A percentile compares a stretch with the other conserved stretches of the same genome.
phyloP scores from a whole-genome alignment of 140 eudicot genomes.

The Stevia rebaudiana region DNA sequence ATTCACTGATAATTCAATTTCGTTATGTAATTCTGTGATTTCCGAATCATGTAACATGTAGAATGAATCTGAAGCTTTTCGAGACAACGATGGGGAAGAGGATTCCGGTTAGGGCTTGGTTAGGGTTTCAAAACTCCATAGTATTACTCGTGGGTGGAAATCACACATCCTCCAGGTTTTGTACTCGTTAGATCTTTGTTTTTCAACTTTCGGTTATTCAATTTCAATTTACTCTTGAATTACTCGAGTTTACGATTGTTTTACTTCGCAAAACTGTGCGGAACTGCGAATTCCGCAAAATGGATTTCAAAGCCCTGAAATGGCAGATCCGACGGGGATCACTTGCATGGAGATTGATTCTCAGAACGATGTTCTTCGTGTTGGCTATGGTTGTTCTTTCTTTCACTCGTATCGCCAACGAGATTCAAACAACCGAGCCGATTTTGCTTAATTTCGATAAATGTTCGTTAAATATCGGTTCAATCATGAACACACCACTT shows the following conservation, averaged over 20 bases:
- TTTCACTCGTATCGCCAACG: slow-evolving; percentile 50
- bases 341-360: slow-evolving; percentile 52
- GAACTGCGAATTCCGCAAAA: slow-evolving; percentile 8
- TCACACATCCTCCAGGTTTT: slow-evolving; percentile 97
- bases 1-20: not conserved
- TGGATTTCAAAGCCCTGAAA: slow-evolving; percentile 42
- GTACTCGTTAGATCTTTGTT: slow-evolving; percentile 58
- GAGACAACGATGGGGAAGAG: slow-evolving; percentile 43
- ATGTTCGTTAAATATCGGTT: slow-evolving; percentile 43
- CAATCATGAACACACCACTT: slow-evolving; percentile 21
- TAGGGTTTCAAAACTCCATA: slow-evolving; percentile 61
- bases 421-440: slow-evolving; percentile 38
- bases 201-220: not conserved
- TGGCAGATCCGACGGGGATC: slow-evolving; percentile 73
- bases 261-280: not conserved
- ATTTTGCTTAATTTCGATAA: slow-evolving; percentile 30
- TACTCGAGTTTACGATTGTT: not conserved
- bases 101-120: slow-evolving; percentile 65
- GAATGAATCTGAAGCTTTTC: slow-evolving; percentile 28
- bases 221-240: slow-evolving; percentile 23
- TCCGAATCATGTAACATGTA: slow-evolving; percentile 21
- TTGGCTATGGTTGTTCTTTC: slow-evolving; percentile 46
- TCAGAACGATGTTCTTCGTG: slow-evolving; percentile 45
- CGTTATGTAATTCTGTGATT: not conserved
- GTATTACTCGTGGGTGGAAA: slow-evolving; percentile 99